Conservation (phyloP, 225 moss, liverwort and hornwort species). For the Straminergon stramineum region DNA sequence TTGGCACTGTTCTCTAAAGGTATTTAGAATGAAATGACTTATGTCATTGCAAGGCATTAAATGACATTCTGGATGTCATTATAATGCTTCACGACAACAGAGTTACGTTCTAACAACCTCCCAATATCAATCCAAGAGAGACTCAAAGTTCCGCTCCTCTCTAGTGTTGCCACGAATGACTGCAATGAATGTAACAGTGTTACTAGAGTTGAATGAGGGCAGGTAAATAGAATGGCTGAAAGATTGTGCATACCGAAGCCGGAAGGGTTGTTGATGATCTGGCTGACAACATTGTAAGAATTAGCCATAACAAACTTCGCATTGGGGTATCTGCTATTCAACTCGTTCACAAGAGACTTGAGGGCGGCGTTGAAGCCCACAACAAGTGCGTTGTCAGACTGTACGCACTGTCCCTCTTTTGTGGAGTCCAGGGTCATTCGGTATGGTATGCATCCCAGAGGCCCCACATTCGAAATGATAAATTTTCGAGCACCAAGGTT, state of each 20-base stretch:
- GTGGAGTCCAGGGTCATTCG: constrained; percentile 11
- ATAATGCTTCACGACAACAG: too few relatives aligned
- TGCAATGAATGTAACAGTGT: not conserved
- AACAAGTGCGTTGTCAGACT: constrained; percentile 34
- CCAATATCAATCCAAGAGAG: not conserved
- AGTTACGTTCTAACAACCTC: not conserved
- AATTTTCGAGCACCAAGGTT: constrained; percentile 49
- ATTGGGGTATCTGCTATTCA: constrained; percentile 15
- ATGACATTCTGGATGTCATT: not conserved
- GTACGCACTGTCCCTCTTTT: constrained; percentile 16
- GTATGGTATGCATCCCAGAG: constrained; percentile 58
- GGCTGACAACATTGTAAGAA: constrained; percentile 29
- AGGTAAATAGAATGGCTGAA: not conserved
- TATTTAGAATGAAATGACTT: not conserved
- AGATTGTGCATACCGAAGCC: constrained; percentile 16
- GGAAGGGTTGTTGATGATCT: constrained; percentile 23
- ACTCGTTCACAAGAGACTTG: constrained; percentile 21
- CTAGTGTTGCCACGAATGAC: not conserved
- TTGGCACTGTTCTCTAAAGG: not conserved
- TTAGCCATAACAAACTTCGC: constrained; percentile 29
- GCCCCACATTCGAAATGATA: constrained; percentile 39
- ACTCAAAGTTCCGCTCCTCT: not conserved
- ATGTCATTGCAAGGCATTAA: not conserved
- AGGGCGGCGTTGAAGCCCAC: constrained; percentile 30
- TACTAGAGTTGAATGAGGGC: not conserved